Conservation (phyloP, 345 rosid species). For the Melaleuca quinquenervia region DNA sequence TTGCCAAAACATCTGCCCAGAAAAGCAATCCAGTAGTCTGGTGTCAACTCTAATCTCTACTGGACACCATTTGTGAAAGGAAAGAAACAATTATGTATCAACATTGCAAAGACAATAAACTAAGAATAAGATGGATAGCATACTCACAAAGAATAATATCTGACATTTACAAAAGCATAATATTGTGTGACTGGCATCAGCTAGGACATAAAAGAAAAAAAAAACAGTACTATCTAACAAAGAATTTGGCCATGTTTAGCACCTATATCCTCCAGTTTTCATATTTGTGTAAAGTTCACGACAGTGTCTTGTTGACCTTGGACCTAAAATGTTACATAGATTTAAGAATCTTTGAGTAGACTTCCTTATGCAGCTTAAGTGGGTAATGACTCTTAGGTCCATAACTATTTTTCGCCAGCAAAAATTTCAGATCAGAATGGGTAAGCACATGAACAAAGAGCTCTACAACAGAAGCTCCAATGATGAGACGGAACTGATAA, state of each 20-base stretch:
- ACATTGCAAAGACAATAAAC: not conserved
- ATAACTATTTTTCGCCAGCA: not conserved
- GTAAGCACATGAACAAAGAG: not conserved
- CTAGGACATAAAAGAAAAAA: not conserved
- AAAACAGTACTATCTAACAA: not conserved
- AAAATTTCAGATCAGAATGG: not conserved
- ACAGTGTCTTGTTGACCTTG: not conserved
- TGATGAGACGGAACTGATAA: not conserved
- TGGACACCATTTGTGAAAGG: not conserved
- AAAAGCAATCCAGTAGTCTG: not conserved
- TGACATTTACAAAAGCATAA: not conserved
- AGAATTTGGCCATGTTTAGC: not conserved
- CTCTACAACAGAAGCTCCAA: not conserved
- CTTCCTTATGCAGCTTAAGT: not conserved
- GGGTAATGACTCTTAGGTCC: not conserved
- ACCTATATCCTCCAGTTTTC: not conserved
- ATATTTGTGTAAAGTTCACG: not conserved
- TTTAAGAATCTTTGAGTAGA: not conserved
- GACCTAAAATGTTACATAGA: not conserved
- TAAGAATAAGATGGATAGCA: not conserved
- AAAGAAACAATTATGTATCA: not conserved
- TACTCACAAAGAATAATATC: not conserved
- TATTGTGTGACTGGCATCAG: not conserved
- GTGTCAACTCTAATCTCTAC: not conserved
- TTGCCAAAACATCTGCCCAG: conserved; percentile 64